Percentiles rank a stretch among this genome's conserved stretches.
Conservation (phyloP, 768 basidiomycete genomes). For the Termitomyces sp. region DNA sequence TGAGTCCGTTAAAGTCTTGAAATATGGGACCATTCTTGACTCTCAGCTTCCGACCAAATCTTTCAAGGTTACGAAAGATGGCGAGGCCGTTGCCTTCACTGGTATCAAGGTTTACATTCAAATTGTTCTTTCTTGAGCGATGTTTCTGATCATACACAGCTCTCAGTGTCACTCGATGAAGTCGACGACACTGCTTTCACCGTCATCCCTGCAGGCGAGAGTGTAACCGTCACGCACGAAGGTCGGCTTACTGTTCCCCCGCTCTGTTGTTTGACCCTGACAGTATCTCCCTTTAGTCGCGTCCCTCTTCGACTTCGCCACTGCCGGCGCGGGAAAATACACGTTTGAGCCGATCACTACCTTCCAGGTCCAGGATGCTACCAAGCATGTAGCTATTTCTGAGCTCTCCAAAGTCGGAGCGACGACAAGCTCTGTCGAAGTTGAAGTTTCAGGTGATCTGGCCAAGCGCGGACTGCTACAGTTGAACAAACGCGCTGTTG, state of each 20-base stretch:
- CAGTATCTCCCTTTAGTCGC: conserved; percentile 26
- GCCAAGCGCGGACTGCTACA: conserved; percentile 26
- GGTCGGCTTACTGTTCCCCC: conserved; percentile 20
- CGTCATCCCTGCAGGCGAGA: conserved; percentile 36
- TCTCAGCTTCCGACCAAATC: conserved; percentile 38
- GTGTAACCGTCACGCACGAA: conserved; percentile 34
- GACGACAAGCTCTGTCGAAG: conserved; percentile 22
- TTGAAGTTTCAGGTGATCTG: conserved; percentile 34
- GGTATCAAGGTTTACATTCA: conserved; percentile 34
- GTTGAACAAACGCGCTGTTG: conserved; percentile 33
- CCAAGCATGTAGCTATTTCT: conserved; percentile 13
- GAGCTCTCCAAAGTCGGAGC: conserved; percentile 24
- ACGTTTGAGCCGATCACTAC: conserved; percentile 34
- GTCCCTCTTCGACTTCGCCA: conserved; percentile 38
- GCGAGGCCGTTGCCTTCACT: conserved; percentile 34
- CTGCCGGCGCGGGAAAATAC: conserved; percentile 36
- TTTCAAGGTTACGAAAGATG: conserved; percentile 39
- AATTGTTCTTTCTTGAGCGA: neutral
- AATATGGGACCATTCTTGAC: conserved; percentile 45
- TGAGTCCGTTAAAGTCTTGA: conserved; percentile 38
- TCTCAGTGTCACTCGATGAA: conserved; percentile 32
- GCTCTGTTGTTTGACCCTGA: neutral
- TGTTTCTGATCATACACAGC: conserved; percentile 17
- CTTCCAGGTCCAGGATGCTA: conserved; percentile 29
- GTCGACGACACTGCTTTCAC: conserved; percentile 37